phyloP scores from a whole-genome alignment of 1,284 basidiomycete genomes.

The Ganoderma lucidum region DNA sequence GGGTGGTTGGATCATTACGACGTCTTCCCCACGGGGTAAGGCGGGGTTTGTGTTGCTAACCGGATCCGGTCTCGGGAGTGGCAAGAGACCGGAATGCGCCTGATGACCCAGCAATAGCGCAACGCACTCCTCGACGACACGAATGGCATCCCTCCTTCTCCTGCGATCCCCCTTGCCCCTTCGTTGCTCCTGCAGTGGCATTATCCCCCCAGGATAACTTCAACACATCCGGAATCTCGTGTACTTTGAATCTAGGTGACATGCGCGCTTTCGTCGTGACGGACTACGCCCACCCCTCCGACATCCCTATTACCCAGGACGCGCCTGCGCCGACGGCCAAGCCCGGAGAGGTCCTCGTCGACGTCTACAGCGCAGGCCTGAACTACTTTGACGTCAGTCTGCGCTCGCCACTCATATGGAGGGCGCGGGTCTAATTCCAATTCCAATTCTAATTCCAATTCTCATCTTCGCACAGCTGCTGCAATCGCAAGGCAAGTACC shows the following conservation, averaged over 20 bases:
- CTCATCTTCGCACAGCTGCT: constrained; percentile 61
- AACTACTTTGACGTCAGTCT: constrained; percentile 81
- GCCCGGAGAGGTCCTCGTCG: constrained; percentile 76
- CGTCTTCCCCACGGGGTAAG: not conserved
- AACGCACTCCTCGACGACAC: not conserved
- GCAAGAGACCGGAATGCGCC: constrained; percentile 1
- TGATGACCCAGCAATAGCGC: not conserved
- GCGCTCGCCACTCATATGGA: not conserved
- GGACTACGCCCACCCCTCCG: constrained; percentile 77
- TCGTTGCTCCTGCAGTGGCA: not conserved
- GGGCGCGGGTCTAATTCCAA: too few relatives aligned
- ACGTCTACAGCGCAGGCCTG: constrained; percentile 80
- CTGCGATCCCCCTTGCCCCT: not conserved
- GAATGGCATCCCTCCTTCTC: not conserved
- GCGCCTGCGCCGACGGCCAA: constrained; percentile 66
- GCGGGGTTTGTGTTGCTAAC: not conserved
- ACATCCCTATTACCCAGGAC: constrained; percentile 64
- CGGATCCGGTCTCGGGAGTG: not conserved
- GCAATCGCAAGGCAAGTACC: constrained; percentile 90
- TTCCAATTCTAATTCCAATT: too few relatives aligned
- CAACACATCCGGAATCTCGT: not conserved
- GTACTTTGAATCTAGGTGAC: constrained; percentile 14
- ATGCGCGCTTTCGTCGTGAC: constrained; percentile 87
- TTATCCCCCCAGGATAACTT: not conserved
- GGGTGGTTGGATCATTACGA: not conserved